Conservation (phyloP, 805 yeast species). For the Tetrapisispora phaffii region DNA sequence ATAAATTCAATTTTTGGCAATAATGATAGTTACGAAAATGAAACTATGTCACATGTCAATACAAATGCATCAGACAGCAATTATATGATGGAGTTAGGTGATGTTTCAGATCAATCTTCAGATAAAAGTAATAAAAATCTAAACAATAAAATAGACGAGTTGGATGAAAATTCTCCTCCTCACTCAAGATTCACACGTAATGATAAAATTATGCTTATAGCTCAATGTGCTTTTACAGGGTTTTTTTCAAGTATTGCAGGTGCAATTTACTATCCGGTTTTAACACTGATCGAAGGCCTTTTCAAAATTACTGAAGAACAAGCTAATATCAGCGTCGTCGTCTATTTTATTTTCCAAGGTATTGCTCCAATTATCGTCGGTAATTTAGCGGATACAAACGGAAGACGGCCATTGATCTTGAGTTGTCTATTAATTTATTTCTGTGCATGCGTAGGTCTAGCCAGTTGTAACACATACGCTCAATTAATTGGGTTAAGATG, state of each 20-base stretch:
- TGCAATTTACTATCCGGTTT: slow-evolving; percentile 74
- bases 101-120: neutral
- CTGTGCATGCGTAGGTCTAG: slow-evolving; percentile 57
- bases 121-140: neutral
- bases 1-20: no score
- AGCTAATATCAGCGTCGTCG: slow-evolving; percentile 64
- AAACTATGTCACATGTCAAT: neutral
- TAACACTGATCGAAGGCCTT: slow-evolving; percentile 44
- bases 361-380: slow-evolving; percentile 62
- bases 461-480: slow-evolving; percentile 47
- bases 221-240: slow-evolving; percentile 39
- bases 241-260: slow-evolving; percentile 62
- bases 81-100: neutral
- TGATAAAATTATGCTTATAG: slow-evolving; percentile 36
- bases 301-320: slow-evolving; percentile 48
- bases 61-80: neutral
- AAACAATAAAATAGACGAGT: neutral
- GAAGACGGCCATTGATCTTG: slow-evolving; percentile 61
- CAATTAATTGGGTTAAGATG: slow-evolving; percentile 57
- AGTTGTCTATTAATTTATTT: slow-evolving; percentile 45
- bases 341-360: slow-evolving; percentile 70
- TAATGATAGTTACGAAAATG: neutral
- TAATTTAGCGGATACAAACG: slow-evolving; percentile 56
- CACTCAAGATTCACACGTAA: slow-evolving; percentile 36
- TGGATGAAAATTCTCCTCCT: slow-evolving; percentile 14